Percentiles rank a stretch among this genome's conserved stretches.
Conservation (phyloP, 345 rosid species). For the Capsella bursapastoris region DNA sequence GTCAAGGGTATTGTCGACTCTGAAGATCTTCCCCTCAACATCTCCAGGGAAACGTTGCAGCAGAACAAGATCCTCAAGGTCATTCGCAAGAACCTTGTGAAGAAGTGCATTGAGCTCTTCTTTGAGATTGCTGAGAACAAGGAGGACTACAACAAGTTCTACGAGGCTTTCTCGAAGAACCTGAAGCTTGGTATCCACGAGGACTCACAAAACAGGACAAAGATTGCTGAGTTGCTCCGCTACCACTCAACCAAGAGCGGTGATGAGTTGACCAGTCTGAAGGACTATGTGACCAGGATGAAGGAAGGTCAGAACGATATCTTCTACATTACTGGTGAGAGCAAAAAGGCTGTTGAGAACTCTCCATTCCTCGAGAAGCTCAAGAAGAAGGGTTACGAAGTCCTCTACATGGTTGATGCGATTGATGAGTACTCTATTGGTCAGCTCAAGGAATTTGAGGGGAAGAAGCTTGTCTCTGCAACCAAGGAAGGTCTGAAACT, state of each 20-base stretch:
- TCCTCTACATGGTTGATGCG: slow-evolving; percentile 84
- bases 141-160: slow-evolving; percentile 93
- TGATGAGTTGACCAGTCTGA: slow-evolving; percentile 83
- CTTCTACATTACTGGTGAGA: slow-evolving; percentile 89
- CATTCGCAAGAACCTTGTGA: slow-evolving; percentile 87
- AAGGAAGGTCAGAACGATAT: slow-evolving; percentile 88
- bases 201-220: slow-evolving; percentile 76
- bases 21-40: slow-evolving; percentile 90
- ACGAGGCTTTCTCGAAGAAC: slow-evolving; percentile 88
- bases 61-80: slow-evolving; percentile 95
- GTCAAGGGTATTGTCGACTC: slow-evolving; percentile 94
- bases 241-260: slow-evolving; percentile 97
- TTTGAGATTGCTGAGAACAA: slow-evolving; percentile 93
- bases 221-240: slow-evolving; percentile 80
- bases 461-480: slow-evolving; percentile 84
- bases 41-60: slow-evolving; percentile 79
- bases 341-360: slow-evolving; percentile 93
- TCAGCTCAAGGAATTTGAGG: slow-evolving; percentile 88
- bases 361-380: slow-evolving; percentile 94
- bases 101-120: slow-evolving; percentile 91
- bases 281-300: slow-evolving; percentile 94
- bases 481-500: slow-evolving; percentile 87
- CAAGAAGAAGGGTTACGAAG: slow-evolving; percentile 88
- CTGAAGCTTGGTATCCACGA: slow-evolving; percentile 89
- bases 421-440: slow-evolving; percentile 87